phyloP scores from a whole-genome alignment of 2,329 filamentous ascomycete species.

The Xylaria sp. region DNA sequence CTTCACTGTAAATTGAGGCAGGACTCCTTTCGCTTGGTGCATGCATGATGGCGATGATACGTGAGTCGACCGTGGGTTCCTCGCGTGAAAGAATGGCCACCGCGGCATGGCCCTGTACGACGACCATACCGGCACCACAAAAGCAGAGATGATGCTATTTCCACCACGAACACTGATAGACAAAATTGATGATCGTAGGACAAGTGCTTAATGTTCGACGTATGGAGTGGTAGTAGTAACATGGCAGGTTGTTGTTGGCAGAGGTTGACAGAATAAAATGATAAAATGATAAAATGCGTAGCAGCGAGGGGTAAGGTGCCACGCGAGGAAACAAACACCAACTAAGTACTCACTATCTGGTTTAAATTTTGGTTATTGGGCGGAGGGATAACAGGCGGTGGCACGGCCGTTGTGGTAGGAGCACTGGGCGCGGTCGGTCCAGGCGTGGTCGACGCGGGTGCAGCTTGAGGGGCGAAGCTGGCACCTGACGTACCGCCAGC shows the following conservation, averaged over 20 bases:
- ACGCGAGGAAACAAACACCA: not conserved
- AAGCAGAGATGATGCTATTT: not conserved
- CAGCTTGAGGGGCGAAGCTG: conserved; percentile 44
- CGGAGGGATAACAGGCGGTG: conserved; percentile 50
- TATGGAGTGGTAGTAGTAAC: not conserved
- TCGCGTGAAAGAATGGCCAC: not conserved
- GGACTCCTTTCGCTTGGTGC: not conserved
- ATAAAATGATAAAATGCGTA: conserved; percentile 37
- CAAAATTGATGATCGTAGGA: not conserved
- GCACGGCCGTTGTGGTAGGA: conserved; percentile 33
- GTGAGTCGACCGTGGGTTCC: not conserved
- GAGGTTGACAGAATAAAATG: not conserved
- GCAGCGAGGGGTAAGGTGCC: not conserved
- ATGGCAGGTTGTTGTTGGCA: not conserved
- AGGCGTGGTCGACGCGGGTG: conserved; percentile 29
- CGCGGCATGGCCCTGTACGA: not conserved
- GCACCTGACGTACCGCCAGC: conserved; percentile 42
- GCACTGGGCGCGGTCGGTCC: conserved; percentile 40
- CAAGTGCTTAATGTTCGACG: not conserved
- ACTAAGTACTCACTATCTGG: conserved; percentile 79
- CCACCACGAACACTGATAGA: not conserved
- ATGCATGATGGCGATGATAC: not conserved
- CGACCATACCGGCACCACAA: not conserved
- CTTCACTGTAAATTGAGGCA: not conserved
- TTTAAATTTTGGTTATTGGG: conserved; percentile 88